Evolutionary conservation across 306 rosid genomes (phyloP).

Genomic region (Prunus persica): Prunus_persica_NCBIv2 NC_034011.1:26480001-26480500

Average conservation of each 20-base stretch:
- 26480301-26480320: slow-evolving; percentile 24
- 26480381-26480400: slow-evolving; percentile 73
- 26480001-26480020: slow-evolving; percentile 29
- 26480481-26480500: slow-evolving; percentile 13
- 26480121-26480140: slow-evolving; percentile 21
- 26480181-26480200: neutral
- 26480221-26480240: slow-evolving; percentile 8
- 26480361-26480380: slow-evolving; percentile 45
- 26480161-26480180: slow-evolving; percentile 5
- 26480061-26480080: slow-evolving; percentile 31
- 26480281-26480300: slow-evolving; percentile 50
- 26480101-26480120: neutral
- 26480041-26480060: slow-evolving; percentile 26
- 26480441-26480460: slow-evolving; percentile 34
- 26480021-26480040: slow-evolving; percentile 29
- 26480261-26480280: slow-evolving; percentile 14
- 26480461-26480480: slow-evolving; percentile 11
- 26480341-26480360: slow-evolving; percentile 22
- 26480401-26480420: slow-evolving; percentile 35
- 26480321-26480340: slow-evolving; percentile 34
- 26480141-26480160: slow-evolving; percentile 10
- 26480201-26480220: slow-evolving; percentile 9
- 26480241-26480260: slow-evolving; percentile 25
- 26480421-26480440: slow-evolving; percentile 38
- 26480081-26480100: slow-evolving; percentile 27